Base-by-base conservation (phyloP, 345 rosid species). In the Ceriops tagal region DNA sequence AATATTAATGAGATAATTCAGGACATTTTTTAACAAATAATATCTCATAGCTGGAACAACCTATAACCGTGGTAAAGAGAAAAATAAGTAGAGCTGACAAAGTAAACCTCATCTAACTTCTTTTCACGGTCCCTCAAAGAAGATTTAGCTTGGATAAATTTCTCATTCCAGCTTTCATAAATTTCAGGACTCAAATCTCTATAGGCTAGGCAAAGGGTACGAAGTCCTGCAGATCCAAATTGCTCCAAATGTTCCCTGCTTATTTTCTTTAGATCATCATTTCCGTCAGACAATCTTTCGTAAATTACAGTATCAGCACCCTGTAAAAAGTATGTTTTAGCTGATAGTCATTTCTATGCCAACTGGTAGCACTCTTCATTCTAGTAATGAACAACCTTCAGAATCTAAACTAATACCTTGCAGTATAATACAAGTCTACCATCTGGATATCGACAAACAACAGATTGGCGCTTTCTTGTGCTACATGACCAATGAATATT, bases 401-500 rank as follows among this genome's bases (percentile, higher is more conserved):
- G 69, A 53, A 3, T 43, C 49, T 43, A 66, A 73, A 58, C 57
- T 47, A 70, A 75, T 88, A 96, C 99, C 97, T 96, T 96, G 78
- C 97, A 92, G 82, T 96, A 96, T 74, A 96, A 85, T 47, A 90
- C 95, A 70, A 96, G 96, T 79, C 96, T 88, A 51, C 99, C 98
- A 84, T 92, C 87, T 58, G 98, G 89, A 82, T 85, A 89, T 72
- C 97, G 92, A 67, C 99, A 96, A 75, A 96, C 92, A 83, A 96
- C 96, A 73, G 99, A 96, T 81, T 96, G 99, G 71, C 99, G 97
- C 89, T 92, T 96, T 82, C 99, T 86, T 11, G 96, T 90, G 84
- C 99, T 96, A 83, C 80, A 80, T 68, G 63, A 70, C 62, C 76
- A 83, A 59, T 52, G 66, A 71, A 66, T 52, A 66, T 52, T 18